Base-by-base conservation (phyloP, 2,329 filamentous ascomycete genomes). In the Sporothrix dimorphospora region DNA sequence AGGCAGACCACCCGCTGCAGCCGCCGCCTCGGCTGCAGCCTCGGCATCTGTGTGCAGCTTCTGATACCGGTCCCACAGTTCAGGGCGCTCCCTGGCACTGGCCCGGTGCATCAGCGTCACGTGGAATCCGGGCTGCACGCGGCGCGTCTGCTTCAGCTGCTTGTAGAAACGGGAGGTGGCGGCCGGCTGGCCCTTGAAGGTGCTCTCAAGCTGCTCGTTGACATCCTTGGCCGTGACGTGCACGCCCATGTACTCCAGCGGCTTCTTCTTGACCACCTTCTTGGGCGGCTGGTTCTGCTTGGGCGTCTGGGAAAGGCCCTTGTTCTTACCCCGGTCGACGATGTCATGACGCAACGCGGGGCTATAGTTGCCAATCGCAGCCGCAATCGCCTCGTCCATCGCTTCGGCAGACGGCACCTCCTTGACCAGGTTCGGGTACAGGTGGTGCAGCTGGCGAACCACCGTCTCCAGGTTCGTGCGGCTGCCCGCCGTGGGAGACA, bases 71-170 rank as follows among this genome's bases (percentile, higher is more conserved):
- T 91, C 82, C 96, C 96, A 99, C 70, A 95, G 84, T 9, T 91
- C 87, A 0, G 90, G 87, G 75, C 90, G 81, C 40, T 90, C 82
- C 53, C 85, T 84, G 11, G 88, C 83, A 2, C 83, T 84, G 12
- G 91, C 89, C 63, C 91, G 90, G 81, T 99, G 96, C 80, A 98
- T 94, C 51, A 99, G 87, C 0, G 96, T 99, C 72, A 99, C 93
- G 79, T 99, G 96, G 80, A 98, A 99, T 53, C 90, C 86, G n/a
- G 86, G 79, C 81, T 98, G 95, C 6, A 98, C 82, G 71, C 96
- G 92, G 24, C 91, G 87, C 2, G 86, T 87, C 76, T 91, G 86
- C 80, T 92, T 88, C 45, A 99, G 87, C 72, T 93, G 88, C 77
- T 87, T 88, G 83, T 92, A 99, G 78, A 97, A 90, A 27, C 83